Evolutionary conservation across 2,329 filamentous ascomycete species (phyloP).

Genomic region (Clarireedia paspali): DNA sequence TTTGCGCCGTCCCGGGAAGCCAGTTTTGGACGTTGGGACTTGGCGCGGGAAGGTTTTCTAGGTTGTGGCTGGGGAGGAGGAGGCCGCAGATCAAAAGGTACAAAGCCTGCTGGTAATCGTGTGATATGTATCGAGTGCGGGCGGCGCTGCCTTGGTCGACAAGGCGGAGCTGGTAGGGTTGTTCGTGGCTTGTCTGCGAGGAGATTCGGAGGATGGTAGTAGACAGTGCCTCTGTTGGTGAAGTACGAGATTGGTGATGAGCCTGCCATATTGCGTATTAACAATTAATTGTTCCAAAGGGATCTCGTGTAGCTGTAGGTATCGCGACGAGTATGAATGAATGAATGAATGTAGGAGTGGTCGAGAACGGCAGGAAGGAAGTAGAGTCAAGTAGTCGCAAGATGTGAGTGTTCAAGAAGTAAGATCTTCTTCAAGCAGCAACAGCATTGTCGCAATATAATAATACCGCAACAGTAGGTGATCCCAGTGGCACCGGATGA

Average conservation of each 20-base stretch:
- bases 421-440: background rate
- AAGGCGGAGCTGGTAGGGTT: conserved; percentile 34
- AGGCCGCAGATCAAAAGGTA: conserved; percentile 31
- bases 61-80: conserved; percentile 23
- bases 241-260: conserved; percentile 18
- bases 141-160: conserved; percentile 42
- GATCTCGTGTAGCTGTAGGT: background rate
- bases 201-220: conserved; percentile 20
- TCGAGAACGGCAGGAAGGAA: background rate
- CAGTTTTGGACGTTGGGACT: conserved; percentile 35
- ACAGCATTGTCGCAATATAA: conserved; percentile 7
- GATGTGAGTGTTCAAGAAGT: background rate
- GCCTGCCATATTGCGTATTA: conserved; percentile 27
- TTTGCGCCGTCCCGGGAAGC: conserved; percentile 35
- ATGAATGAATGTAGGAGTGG: conserved; percentile 4
- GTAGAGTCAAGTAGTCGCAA: conserved; percentile 1
- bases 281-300: conserved; percentile 8
- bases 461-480: background rate
- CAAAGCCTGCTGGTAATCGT: conserved; percentile 38
- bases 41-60: conserved; percentile 28
- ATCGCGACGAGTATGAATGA: conserved; percentile 3
- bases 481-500: conserved; percentile 8
- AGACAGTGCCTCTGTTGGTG: conserved; percentile 23
- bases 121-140: conserved; percentile 49
- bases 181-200: conserved; percentile 12